phyloP scores from a whole-genome alignment of 768 basidiomycete species.

The Tricholoma terreum region DNA sequence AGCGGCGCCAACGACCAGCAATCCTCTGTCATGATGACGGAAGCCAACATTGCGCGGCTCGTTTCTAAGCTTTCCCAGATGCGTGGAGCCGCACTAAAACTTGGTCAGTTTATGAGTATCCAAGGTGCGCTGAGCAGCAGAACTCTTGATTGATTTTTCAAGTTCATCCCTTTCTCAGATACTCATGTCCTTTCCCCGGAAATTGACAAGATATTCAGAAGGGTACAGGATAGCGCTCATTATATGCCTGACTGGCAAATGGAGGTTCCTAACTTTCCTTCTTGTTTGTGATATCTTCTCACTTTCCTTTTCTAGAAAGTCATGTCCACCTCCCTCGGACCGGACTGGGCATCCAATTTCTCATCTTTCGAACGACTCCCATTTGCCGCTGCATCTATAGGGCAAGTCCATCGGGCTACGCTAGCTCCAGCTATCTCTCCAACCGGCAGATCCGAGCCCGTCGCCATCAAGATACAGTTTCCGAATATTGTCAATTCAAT shows the following conservation, averaged over 20 bases:
- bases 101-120: slow-evolving; percentile 97
- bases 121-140: slow-evolving; percentile 51
- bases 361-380: slow-evolving; percentile 77
- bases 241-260: slow-evolving; percentile 99
- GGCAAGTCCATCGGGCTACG: slow-evolving; percentile 84
- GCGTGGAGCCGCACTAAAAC: slow-evolving; percentile 94
- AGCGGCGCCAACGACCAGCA: slow-evolving; percentile 29
- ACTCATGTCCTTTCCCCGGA: slow-evolving; percentile 86
- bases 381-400: slow-evolving; percentile 95
- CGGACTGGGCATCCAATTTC: slow-evolving; percentile 72
- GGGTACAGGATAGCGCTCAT: slow-evolving; percentile 93
- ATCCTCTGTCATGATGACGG: slow-evolving; percentile 77
- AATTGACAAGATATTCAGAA: slow-evolving; percentile 81
- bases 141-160: background rate
- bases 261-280: slow-evolving; percentile 54
- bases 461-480: slow-evolving; percentile 92
- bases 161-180: slow-evolving; percentile 46
- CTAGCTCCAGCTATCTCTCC: slow-evolving; percentile 53
- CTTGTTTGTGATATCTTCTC: background rate
- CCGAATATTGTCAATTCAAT: slow-evolving; percentile 89
- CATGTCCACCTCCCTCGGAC: slow-evolving; percentile 68
- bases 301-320: slow-evolving; percentile 52
- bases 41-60: slow-evolving; percentile 85
- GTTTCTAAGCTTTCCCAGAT: slow-evolving; percentile 93
- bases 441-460: slow-evolving; percentile 51